phyloP scores from a whole-genome alignment of 1,139 yeast genomes.

The Candida tropicalis region DNA sequence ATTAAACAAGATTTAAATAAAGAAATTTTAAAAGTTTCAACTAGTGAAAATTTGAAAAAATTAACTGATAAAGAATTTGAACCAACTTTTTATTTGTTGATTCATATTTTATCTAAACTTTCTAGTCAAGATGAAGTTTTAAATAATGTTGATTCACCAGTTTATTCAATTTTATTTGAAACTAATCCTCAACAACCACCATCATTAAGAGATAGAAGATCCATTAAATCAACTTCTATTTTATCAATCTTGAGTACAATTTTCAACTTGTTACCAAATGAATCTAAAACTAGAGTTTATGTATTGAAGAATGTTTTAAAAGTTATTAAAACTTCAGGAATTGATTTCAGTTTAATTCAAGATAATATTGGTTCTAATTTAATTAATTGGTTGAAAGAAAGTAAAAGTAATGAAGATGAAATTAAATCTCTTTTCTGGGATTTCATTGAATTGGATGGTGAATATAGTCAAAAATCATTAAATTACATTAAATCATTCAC shows the following conservation, averaged over 20 bases:
- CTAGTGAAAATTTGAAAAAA: slow-evolving; percentile 30
- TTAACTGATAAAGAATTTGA: slow-evolving; percentile 50
- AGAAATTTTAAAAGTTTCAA: slow-evolving; percentile 30
- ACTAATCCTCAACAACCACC: slow-evolving; percentile 43
- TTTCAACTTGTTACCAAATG: slow-evolving; percentile 46
- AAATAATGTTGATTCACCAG: slow-evolving; percentile 27
- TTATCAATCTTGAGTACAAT: slow-evolving; percentile 46
- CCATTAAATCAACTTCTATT: slow-evolving; percentile 46
- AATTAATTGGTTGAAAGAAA: slow-evolving; percentile 37
- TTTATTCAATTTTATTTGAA: slow-evolving; percentile 34
- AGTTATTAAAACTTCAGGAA: slow-evolving; percentile 33
- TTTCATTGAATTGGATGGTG: slow-evolving; percentile 39
- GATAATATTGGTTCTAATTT: slow-evolving; percentile 41
- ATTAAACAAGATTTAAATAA: slow-evolving; percentile 29
- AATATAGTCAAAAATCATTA: slow-evolving; percentile 34
- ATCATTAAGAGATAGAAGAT: slow-evolving; percentile 49
- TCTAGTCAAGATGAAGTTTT: slow-evolving; percentile 29
- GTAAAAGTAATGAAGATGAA: slow-evolving; percentile 32
- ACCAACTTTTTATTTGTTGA: slow-evolving; percentile 46
- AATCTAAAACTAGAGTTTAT: slow-evolving; percentile 35
- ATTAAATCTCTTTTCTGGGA: slow-evolving; percentile 41
- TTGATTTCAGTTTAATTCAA: slow-evolving; percentile 39
- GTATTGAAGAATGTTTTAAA: slow-evolving; percentile 37
- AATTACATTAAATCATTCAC: slow-evolving; percentile 41
- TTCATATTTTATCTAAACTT: slow-evolving; percentile 38